Percentiles rank a stretch among this genome's conserved stretches.
Conservation (phyloP, 1,284 basidiomycete genomes). For the Rugosomyces carneus region DNA sequence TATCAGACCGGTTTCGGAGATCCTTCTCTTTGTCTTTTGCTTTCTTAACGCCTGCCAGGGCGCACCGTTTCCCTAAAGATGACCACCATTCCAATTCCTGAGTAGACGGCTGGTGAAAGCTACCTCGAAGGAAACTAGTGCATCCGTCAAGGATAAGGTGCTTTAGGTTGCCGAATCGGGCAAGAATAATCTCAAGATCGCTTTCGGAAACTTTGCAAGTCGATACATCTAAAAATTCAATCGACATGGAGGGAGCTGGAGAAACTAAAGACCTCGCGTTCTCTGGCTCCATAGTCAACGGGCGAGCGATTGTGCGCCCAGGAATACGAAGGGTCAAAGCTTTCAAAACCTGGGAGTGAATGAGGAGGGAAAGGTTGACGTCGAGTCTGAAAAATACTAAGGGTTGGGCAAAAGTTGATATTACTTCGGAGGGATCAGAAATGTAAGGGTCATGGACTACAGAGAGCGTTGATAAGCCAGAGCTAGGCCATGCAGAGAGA, state of each 20-base stretch:
- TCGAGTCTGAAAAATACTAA: constrained; percentile 67
- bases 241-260: constrained; percentile 27
- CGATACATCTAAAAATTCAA: constrained; percentile 55
- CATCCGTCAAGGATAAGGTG: constrained; percentile 55
- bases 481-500: constrained; percentile 51
- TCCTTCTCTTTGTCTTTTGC: constrained; percentile 54
- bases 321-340: constrained; percentile 53
- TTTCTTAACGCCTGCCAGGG: constrained; percentile 44
- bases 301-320: constrained; percentile 41
- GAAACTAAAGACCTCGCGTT: too few relatives aligned
- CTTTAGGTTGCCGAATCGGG: constrained; percentile 35
- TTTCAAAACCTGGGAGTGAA: constrained; percentile 36
- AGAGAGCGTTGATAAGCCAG: constrained; percentile 41
- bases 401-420: constrained; percentile 58
- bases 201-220: constrained; percentile 43
- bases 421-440: constrained; percentile 19
- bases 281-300: constrained; percentile 24
- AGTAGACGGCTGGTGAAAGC: constrained; percentile 20
- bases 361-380: constrained; percentile 36
- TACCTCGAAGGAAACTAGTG: constrained; percentile 31
- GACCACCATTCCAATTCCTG: constrained; percentile 41
- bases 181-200: constrained; percentile 46
- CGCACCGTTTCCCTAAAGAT: constrained; percentile 48
- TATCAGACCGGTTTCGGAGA: constrained; percentile 46
- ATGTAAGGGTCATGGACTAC: constrained; percentile 62